These are phyloP conservation scores for Ophiostoma australiae DNA, from an alignment of 2,329 filamentous ascomycete species.

Conservation along the genomic window DNA sequence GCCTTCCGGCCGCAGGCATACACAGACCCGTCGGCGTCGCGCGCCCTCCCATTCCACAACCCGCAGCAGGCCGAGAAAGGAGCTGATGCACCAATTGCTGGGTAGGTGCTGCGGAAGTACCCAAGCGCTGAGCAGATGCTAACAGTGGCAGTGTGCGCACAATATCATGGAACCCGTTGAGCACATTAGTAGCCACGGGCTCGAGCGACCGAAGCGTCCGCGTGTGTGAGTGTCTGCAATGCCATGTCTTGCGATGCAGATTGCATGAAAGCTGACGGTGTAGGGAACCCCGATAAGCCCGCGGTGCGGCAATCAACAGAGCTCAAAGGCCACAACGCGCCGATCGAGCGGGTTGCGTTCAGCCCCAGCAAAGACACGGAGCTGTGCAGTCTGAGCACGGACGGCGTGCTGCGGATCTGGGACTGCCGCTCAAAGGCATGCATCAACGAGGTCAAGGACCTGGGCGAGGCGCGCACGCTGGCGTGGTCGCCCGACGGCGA, in stretches of 20 bases:
- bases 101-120: slow-evolving; percentile 13
- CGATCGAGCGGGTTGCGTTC: slow-evolving; percentile 72
- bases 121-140: background rate
- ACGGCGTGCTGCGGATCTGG: slow-evolving; percentile 74
- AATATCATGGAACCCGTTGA: slow-evolving; percentile 84
- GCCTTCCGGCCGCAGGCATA: slow-evolving; percentile 68
- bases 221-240: slow-evolving; percentile 55
- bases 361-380: slow-evolving; percentile 73
- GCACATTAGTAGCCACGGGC: slow-evolving; percentile 78
- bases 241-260: too few relatives aligned
- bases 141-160: slow-evolving; percentile 57
- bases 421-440: slow-evolving; percentile 69
- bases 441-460: slow-evolving; percentile 62
- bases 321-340: slow-evolving; percentile 60
- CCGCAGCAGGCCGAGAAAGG: slow-evolving; percentile 15
- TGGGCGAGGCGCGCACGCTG: slow-evolving; percentile 64
- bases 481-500: slow-evolving; percentile 69
- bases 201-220: slow-evolving; percentile 64
- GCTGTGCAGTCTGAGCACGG: slow-evolving; percentile 67
- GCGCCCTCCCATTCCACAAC: slow-evolving; percentile 28
- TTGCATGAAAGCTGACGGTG: background rate
- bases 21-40: slow-evolving; percentile 50
- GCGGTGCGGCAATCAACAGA: slow-evolving; percentile 71
- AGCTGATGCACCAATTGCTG: slow-evolving; percentile 18
- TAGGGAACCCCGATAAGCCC: slow-evolving; percentile 70